Conservation (phyloP, 257 asterid genomes). For the Anisodus tanguticus region DNA sequence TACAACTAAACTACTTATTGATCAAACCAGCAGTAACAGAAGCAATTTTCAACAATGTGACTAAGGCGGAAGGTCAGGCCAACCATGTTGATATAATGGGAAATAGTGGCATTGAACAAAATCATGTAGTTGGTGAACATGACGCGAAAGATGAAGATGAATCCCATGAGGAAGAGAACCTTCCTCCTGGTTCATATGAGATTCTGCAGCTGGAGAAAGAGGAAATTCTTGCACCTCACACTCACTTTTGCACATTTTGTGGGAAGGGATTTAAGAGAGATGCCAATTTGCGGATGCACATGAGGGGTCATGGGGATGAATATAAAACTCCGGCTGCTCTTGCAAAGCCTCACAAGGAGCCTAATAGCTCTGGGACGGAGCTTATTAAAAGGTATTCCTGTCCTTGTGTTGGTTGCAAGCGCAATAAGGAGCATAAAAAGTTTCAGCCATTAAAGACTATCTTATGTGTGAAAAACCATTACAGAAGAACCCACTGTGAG, state of each 20-base stretch:
- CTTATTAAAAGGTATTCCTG: slow-evolving; percentile 86
- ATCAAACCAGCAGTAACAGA: too few species aligned
- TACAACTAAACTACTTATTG: too few species aligned
- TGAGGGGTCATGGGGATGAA: slow-evolving; percentile 98
- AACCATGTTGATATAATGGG: slow-evolving; percentile 43
- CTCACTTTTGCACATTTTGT: slow-evolving; percentile 90
- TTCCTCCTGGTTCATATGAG: slow-evolving; percentile 90
- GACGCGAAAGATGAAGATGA: slow-evolving; percentile 88
- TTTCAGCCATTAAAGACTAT: slow-evolving; percentile 90
- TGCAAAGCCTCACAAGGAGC: slow-evolving; percentile 81
- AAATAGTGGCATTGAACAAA: slow-evolving; percentile 46
- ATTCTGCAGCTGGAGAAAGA: slow-evolving; percentile 94
- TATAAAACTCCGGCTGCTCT: slow-evolving; percentile 96
- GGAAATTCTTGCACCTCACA: slow-evolving; percentile 94
- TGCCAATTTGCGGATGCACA: slow-evolving; percentile 94
- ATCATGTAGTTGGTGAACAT: slow-evolving; percentile 58
- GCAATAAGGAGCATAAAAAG: slow-evolving; percentile 85
- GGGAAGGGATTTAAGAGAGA: slow-evolving; percentile 95
- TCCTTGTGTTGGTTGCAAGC: slow-evolving; percentile 85
- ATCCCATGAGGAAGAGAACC: slow-evolving; percentile 79
- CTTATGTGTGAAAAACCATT: slow-evolving; percentile 86
- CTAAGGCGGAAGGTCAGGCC: slow-evolving; percentile 56
- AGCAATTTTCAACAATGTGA: slow-evolving; percentile 4
- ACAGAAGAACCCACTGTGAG: slow-evolving; percentile 95
- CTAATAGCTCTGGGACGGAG: slow-evolving; percentile 50